Base-by-base conservation (phyloP, 1,284 basidiomycete species). In the Tylopilus sp. region DNA sequence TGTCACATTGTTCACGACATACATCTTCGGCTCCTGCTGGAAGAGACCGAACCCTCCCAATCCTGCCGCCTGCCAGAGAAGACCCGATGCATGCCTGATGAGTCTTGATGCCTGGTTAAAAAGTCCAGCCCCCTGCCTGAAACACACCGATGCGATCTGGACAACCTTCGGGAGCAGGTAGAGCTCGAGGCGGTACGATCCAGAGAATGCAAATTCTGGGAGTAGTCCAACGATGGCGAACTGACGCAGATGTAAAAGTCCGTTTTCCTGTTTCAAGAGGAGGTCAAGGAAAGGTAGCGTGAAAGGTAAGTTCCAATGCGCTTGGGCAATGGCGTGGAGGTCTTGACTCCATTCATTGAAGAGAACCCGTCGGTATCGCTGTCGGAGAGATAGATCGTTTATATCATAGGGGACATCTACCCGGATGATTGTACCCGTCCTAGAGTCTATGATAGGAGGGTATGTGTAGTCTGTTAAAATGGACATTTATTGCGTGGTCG, bases 161-260 rank as follows among this genome's bases (percentile, higher is more conserved):
- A 34, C n/a, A 9, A 34, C 14, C 35, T 46, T 56, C 4, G 52
- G 46, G 21, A 20, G 35, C 0, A 62, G 4, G 31, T 48, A 58
- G 2, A 59, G 59, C 14, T 59, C 59, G 21, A 59, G 59, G 33
- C 57, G 50, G 11, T 59, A 45, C 28, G 57, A 59, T 34, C 57
- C 57, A 4, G 43, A 4, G 46, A 46, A 57, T 7, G 57, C 57
- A 18, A 62, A 62, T 36, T 59, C 57, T 29, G 57, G 59, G 2
- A 59, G 5, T 0, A 48, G 4, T 5, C 48, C 59, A 1, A 33
- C 4, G 6, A 62, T 3, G 12, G 7, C 17, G 30, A 51, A 59
- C 12, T 47, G 45, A 24, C 55, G 57, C 31, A 59, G 33, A 34
- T 42, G 31, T 2, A 39, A 30, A 18, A 6, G 1, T 0, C 8